These are phyloP conservation scores for Lachnellula arida DNA, from an alignment of 2,329 filamentous ascomycete species.

Conservation along the genomic window DNA sequence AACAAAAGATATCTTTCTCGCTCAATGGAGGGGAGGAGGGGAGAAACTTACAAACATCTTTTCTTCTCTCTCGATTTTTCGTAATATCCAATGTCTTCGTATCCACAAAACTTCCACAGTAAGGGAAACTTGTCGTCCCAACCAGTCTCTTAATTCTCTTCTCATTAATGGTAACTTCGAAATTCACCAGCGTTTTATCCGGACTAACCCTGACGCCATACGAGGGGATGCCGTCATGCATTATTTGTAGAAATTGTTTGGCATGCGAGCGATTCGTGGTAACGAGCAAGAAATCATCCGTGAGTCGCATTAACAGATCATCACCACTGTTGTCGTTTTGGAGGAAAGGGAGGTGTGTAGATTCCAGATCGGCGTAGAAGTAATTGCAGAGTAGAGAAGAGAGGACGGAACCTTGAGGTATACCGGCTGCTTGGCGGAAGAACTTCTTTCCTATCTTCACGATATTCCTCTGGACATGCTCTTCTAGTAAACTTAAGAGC, in stretches of 20 bases:
- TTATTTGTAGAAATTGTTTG: constrained; percentile 65
- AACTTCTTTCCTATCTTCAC: constrained; percentile 85
- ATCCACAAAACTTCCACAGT: constrained; percentile 79
- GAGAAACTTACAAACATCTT: constrained; percentile 43
- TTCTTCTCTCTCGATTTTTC: constrained; percentile 58
- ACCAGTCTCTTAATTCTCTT: constrained; percentile 46
- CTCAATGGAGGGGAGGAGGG: neutral
- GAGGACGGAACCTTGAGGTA: constrained; percentile 87
- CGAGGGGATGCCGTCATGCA: constrained; percentile 72
- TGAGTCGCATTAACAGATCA: constrained; percentile 71
- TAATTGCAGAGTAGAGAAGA: constrained; percentile 89
- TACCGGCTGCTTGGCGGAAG: constrained; percentile 82
- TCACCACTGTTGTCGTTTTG: constrained; percentile 36
- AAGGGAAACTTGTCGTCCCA: constrained; percentile 62
- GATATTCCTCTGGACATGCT: constrained; percentile 81
- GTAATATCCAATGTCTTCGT: constrained; percentile 68
- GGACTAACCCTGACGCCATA: constrained; percentile 78
- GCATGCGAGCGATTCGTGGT: constrained; percentile 66
- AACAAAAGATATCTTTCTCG: constrained; percentile 10
- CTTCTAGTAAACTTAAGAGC: constrained; percentile 64
- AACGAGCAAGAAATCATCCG: constrained; percentile 91
- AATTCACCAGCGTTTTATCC: constrained; percentile 81
- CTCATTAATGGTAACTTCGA: constrained; percentile 58
- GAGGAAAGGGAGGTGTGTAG: constrained; percentile 63
- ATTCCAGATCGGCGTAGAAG: constrained; percentile 88